Base-by-base conservation (phyloP, 176 grass and related monocot genomes). In the Metroxylon sagu region DNA sequence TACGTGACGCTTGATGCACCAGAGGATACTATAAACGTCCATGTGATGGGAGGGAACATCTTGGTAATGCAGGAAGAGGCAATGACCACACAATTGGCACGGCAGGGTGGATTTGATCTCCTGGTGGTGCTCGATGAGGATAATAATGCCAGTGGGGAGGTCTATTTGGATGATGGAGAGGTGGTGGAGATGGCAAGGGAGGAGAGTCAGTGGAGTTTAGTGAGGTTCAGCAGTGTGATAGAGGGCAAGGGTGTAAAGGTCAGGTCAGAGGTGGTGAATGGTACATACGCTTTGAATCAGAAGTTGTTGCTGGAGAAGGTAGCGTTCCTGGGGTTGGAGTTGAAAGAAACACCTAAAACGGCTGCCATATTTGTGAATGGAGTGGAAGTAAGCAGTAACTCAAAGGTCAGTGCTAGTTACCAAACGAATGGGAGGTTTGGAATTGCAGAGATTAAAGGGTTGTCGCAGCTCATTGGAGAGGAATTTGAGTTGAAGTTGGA, bases 111-210 rank as follows among this genome's bases (percentile, higher is more conserved):
- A 61, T 85, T 90, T 61, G 71, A 90, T 60, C 76, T 90, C 49
- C 48, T 90, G 5, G 81, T 90, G 48, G 92, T 74, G 4, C 76
- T 80, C 23, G 29, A 52, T 18, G 80, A 80, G 53, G 77, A 69
- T 5, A 71, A 61, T 0, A 61, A 35, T 1, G 86, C 92, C 2
- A 4, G 0, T 0, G 86, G 92, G 23, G 72, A 85, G n/a, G 63
- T 96, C 0, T 96, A 84, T 62, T 49, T 88, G 29, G 92, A 96
- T 48, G 83, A 88, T 18, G 92, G 83, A 1, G 87, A 85, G 67
- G 62, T 73, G 1, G 70, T 70, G 25, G 77, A 97, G 75, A 97
- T 97, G 87, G 83, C 17, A 2, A 78, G 65, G 14, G 10, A 29
- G 3, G 17, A 14, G n/a, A 53, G 63, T 25, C 18, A 67, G 10